Percentiles rank a stretch among this genome's conserved stretches.
These are phyloP conservation scores for Dioscorea alata DNA, from an alignment of 106 monocot genomes.

Conservation along the genomic window DNA sequence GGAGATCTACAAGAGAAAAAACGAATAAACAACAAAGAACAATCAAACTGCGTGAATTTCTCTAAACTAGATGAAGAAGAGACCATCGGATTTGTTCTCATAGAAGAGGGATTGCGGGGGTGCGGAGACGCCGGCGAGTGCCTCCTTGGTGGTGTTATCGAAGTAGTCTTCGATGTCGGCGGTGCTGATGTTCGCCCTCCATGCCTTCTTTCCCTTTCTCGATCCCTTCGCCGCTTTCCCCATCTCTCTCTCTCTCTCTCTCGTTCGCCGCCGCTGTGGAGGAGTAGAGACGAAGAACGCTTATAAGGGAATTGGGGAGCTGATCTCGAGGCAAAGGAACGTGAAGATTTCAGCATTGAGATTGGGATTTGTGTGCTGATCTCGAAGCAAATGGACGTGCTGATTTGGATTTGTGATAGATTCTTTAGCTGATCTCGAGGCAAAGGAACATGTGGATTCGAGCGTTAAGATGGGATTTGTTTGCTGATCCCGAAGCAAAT, in stretches of 20 bases:
- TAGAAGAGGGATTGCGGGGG: conserved; percentile 74
- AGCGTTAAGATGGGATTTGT: no score
- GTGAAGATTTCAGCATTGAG: no score
- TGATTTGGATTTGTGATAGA: no score
- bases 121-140: conserved; percentile 41
- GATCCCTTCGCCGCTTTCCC: conserved; percentile 83
- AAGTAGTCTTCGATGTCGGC: conserved; percentile 90
- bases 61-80: neutral
- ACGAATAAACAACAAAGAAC: neutral
- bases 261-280: neutral
- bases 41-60: neutral
- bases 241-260: conserved; percentile 22
- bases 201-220: conserved; percentile 98
- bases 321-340: no score
- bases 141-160: conserved; percentile 74
- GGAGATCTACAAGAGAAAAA: conserved; percentile 33
- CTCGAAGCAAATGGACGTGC: no score
- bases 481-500: no score
- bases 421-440: no score
- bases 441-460: no score
- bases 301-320: no score
- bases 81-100: conserved; percentile 53
- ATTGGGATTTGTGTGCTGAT: no score
- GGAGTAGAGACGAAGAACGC: no score
- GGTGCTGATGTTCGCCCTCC: conserved; percentile 91